phyloP scores from a whole-genome alignment of 805 yeast genomes.

The Pichia eremophila region DNA sequence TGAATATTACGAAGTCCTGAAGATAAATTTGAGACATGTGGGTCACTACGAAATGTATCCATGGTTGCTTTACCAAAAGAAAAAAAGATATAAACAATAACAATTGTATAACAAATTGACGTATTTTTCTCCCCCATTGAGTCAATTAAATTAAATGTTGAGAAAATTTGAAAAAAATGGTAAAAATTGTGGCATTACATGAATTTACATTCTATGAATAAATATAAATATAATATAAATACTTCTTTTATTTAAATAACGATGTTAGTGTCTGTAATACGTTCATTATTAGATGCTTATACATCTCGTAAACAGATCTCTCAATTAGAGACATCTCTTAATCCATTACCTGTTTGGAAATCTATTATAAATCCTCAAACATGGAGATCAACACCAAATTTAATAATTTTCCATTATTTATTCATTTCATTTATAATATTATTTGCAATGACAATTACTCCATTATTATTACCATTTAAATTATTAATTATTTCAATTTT shows the following conservation, averaged over 20 bases:
- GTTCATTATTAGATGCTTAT: not conserved
- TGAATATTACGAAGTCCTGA: not conserved
- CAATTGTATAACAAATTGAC: too few relatives aligned
- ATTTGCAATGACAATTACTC: constrained; percentile 20
- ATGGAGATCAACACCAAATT: not conserved
- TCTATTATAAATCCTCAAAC: not conserved
- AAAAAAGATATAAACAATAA: too few relatives aligned
- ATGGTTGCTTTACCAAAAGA: not conserved
- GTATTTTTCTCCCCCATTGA: too few relatives aligned
- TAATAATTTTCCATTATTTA: not conserved
- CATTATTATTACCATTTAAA: constrained; percentile 13
- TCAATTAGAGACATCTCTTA: not conserved
- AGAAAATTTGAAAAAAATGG: too few relatives aligned
- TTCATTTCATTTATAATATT: constrained; percentile 11
- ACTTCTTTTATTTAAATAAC: too few relatives aligned
- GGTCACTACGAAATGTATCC: not conserved
- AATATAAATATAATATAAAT: too few relatives aligned
- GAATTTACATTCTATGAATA: too few relatives aligned
- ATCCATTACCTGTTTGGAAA: not conserved
- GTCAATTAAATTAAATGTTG: too few relatives aligned
- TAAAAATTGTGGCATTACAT: too few relatives aligned
- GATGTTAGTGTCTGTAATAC: not conserved
- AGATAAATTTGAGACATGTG: not conserved
- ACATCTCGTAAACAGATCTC: not conserved
- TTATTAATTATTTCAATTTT: constrained; percentile 9